Conservation (phyloP, 2,329 filamentous ascomycete genomes). For the Ophiostoma sp. region DNA sequence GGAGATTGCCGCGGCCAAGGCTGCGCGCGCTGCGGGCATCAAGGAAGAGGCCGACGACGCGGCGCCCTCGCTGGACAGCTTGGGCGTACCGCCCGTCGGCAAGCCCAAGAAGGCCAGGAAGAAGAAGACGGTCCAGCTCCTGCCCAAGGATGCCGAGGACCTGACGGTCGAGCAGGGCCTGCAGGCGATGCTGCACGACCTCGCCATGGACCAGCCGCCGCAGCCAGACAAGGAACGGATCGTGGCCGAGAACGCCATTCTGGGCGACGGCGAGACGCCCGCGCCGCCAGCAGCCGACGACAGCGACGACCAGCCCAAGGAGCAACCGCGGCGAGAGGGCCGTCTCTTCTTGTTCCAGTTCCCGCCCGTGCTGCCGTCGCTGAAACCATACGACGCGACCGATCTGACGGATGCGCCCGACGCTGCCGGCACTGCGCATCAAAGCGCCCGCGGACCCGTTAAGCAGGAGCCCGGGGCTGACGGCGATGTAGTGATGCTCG, state of each 20-base stretch:
- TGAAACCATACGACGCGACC: conserved; percentile 32
- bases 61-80: conserved; percentile 11
- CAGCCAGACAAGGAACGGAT: not conserved
- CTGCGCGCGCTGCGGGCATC: not conserved
- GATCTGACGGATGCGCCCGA: not conserved
- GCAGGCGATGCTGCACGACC: conserved; percentile 40
- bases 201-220: conserved; percentile 33
- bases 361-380: conserved; percentile 54
- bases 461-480: conserved; percentile 39
- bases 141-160: conserved; percentile 36
- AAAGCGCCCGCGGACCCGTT: conserved; percentile 26
- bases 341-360: conserved; percentile 61
- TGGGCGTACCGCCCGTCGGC: not conserved
- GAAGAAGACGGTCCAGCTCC: conserved; percentile 31
- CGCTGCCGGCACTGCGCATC: not conserved
- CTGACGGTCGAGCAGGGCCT: conserved; percentile 38
- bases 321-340: conserved; percentile 39
- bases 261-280: not conserved
- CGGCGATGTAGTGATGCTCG: conserved; percentile 37
- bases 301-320: conserved; percentile 1
- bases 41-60: conserved; percentile 27
- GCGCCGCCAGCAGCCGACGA: not conserved
- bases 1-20: conserved; percentile 20
- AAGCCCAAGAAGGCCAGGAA: conserved; percentile 19
- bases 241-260: not conserved